Conservation (phyloP, 345 rosid species). For the Eucalyptus regnans region DNA sequence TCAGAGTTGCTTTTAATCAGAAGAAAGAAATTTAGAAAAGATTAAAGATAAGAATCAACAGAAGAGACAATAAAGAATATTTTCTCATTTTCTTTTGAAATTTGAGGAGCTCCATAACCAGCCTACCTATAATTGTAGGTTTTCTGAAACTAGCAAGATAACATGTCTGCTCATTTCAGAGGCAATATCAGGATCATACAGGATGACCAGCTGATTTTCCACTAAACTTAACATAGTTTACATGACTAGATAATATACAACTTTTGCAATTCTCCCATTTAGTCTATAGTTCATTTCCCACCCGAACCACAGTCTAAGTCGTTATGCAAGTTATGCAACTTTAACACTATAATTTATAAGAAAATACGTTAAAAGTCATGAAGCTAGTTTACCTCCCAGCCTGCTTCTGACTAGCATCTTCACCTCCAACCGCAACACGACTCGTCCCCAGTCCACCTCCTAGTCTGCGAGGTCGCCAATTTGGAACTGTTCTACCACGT, state of each 20-base stretch:
- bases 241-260: neutral
- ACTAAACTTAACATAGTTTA: neutral
- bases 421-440: slow-evolving; percentile 57
- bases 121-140: neutral
- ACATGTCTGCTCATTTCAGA: neutral
- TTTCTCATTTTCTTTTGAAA: neutral
- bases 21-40: neutral
- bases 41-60: neutral
- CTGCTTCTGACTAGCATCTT: slow-evolving; percentile 49
- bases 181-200: neutral
- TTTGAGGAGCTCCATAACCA: neutral
- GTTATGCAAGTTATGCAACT: neutral
- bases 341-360: neutral
- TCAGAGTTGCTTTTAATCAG: neutral
- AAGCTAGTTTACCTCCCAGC: slow-evolving; percentile 23
- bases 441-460: slow-evolving; percentile 99
- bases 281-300: neutral
- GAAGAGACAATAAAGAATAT: neutral
- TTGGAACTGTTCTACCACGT: slow-evolving; percentile 98
- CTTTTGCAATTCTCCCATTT: neutral
- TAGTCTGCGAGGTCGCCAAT: slow-evolving; percentile 98
- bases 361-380: neutral
- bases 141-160: neutral
- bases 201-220: neutral
- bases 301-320: neutral